phyloP scores from a whole-genome alignment of 345 rosid species.

The Cardamine occulta region DNA sequence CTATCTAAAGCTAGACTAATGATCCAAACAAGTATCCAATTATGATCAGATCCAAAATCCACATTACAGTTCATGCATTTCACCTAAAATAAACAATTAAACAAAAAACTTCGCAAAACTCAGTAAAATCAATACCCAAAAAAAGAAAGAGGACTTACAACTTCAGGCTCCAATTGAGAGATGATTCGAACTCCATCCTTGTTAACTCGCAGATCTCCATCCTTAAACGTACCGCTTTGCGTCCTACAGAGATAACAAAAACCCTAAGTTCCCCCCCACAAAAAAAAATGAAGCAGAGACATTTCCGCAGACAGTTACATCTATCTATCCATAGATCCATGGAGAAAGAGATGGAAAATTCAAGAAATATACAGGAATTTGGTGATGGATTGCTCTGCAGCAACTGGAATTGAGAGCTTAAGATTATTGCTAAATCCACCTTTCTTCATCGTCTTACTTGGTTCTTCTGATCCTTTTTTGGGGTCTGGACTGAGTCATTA shows the following conservation, averaged over 20 bases:
- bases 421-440: constrained; percentile 60
- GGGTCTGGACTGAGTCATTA: constrained; percentile 19
- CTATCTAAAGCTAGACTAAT: not conserved
- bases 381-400: constrained; percentile 59
- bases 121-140: constrained; percentile 1
- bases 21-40: not conserved
- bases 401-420: constrained; percentile 64
- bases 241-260: constrained; percentile 49
- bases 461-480: too few species aligned
- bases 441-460: constrained; percentile 58
- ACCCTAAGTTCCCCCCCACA: not conserved
- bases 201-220: constrained; percentile 94
- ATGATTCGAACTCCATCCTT: constrained; percentile 87
- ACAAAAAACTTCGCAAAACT: not conserved
- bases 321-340: not conserved
- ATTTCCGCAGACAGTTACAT: constrained; percentile 13
- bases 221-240: constrained; percentile 85
- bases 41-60: constrained; percentile 20
- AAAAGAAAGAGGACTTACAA: constrained; percentile 45
- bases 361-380: constrained; percentile 77
- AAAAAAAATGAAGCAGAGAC: constrained; percentile 6
- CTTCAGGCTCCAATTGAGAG: constrained; percentile 57
- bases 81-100: not conserved
- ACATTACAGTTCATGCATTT: too few species aligned
- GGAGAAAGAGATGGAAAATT: not conserved